Percentiles rank a stretch among this genome's conserved stretches.
Conservation (phyloP, 805 yeast genomes). For the Yamadazyma nakazawae region DNA sequence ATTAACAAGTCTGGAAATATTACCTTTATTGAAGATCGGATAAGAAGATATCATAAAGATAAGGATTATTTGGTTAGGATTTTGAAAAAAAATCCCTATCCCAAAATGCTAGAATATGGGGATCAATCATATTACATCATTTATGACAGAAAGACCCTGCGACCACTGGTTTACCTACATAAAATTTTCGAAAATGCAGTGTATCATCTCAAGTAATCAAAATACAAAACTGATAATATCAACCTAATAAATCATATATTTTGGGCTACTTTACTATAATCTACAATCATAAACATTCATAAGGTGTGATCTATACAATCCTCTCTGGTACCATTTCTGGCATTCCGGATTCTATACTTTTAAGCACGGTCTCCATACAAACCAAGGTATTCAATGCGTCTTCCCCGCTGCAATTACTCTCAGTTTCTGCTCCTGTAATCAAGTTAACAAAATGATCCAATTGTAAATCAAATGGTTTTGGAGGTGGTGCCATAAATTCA, state of each 20-base stretch:
- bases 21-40: not conserved
- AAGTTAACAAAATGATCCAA: slow-evolving; percentile 36
- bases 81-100: not conserved
- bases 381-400: slow-evolving; percentile 38
- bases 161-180: not conserved
- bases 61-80: not conserved
- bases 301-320: not conserved
- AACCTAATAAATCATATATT: not conserved
- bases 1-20: not conserved
- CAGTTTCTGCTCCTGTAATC: slow-evolving; percentile 21
- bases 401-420: slow-evolving; percentile 30
- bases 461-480: slow-evolving; percentile 36
- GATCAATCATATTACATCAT: not conserved
- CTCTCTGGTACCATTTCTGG: slow-evolving; percentile 17
- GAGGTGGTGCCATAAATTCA: slow-evolving; percentile 12
- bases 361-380: slow-evolving; percentile 37
- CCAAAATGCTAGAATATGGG: not conserved
- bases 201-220: not conserved
- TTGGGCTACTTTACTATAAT: not conserved
- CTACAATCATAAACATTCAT: not conserved
- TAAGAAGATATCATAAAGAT: not conserved
- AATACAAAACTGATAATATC: no score
- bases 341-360: slow-evolving; percentile 29
- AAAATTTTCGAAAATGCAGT: not conserved
- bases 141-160: not conserved